Base-by-base conservation (phyloP, 2,329 filamentous ascomycete genomes). In the Penicillium griseofulvum region DNA sequence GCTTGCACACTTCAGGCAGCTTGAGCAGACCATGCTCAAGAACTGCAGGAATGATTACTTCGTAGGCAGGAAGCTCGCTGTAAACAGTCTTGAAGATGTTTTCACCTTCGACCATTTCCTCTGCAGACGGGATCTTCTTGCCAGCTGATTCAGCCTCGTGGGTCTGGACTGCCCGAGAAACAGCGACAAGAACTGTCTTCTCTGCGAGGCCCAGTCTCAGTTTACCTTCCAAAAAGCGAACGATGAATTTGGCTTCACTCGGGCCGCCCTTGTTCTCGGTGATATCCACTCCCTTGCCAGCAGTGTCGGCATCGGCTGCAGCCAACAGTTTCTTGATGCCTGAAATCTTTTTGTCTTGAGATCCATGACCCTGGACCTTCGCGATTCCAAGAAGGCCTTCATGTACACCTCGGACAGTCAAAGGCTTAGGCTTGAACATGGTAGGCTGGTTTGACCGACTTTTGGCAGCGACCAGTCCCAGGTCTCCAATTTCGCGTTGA, bases 261-360 rank as follows among this genome's bases (percentile, higher is more conserved):
- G 93, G 85, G 0, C 93, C 93, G 31, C 93, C 93, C 75, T 96
- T 97, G 71, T 97, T 88, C 70, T 95, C 89, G 50, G 82, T 87
- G 63, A 97, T 96, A 70, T 97, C 93, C 39, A 96, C 74, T 10
- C 80, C 85, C 70, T 94, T 94, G 33, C 87, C 88, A 6, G 83
- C 79, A 7, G 81, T 81, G 48, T 87, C 81, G 1, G 89, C 81
- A 76, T 97, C 93, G 1, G 94, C 90, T 31, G 93, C 85, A 10
- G 94, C 93, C n/a, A 99, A 79, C 5, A 99, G 80, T 74, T 97
- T 97, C 79, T 97, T 97, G 78, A 99, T 99, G 8, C 87, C 86
- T 59, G 92, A 91, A 14, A 99, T 89, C 74, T 99, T 99, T 57
- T 90, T 86, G 14, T 88, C 87, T 71, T 97, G 94, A 0, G 92